These are phyloP conservation scores for Mortierella sp. DNA, from an alignment of 371 early-diverging fungal genomes.

Conservation along the genomic window DNA sequence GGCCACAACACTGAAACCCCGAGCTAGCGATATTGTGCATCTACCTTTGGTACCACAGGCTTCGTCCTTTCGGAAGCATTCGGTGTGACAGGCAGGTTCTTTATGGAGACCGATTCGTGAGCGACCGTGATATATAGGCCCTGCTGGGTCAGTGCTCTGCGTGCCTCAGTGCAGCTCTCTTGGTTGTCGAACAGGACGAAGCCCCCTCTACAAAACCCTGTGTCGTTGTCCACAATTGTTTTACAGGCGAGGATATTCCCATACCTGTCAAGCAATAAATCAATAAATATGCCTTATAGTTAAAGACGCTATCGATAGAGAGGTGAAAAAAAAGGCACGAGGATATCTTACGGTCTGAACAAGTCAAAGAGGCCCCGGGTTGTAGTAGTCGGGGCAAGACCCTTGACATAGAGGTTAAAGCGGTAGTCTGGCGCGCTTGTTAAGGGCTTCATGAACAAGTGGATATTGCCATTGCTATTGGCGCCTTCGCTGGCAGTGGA, in stretches of 20 bases:
- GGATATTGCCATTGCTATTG: neutral
- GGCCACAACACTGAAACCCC: too few relatives aligned
- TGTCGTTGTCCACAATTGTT: constrained; percentile 83
- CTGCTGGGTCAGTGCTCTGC: constrained; percentile 37
- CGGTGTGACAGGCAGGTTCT: constrained; percentile 16
- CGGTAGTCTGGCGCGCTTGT: constrained; percentile 26
- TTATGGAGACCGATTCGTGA: constrained; percentile 41
- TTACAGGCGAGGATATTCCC: constrained; percentile 89
- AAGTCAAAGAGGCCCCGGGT: constrained; percentile 79
- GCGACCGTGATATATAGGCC: constrained; percentile 49
- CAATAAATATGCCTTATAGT: too few relatives aligned
- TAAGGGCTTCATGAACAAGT: constrained; percentile 31
- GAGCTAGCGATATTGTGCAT: too few relatives aligned
- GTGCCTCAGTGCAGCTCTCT: constrained; percentile 40
- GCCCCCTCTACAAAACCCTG: constrained; percentile 90
- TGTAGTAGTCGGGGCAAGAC: constrained; percentile 76
- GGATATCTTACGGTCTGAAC: constrained; percentile 66
- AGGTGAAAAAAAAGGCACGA: constrained; percentile 1
- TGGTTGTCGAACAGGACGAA: constrained; percentile 89
- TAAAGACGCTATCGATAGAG: constrained; percentile 9
- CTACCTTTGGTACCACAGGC: constrained; percentile 29
- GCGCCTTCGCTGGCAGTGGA: neutral
- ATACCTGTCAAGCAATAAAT: constrained; percentile 68
- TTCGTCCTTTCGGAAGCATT: constrained; percentile 8
- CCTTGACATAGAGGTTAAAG: constrained; percentile 87